A percentile compares a stretch with the other conserved stretches of the same genome.
Evolutionary conservation across 1,284 basidiomycete genomes (phyloP).

Genomic region (Austroboletus olivaceoglutinosus): DNA sequence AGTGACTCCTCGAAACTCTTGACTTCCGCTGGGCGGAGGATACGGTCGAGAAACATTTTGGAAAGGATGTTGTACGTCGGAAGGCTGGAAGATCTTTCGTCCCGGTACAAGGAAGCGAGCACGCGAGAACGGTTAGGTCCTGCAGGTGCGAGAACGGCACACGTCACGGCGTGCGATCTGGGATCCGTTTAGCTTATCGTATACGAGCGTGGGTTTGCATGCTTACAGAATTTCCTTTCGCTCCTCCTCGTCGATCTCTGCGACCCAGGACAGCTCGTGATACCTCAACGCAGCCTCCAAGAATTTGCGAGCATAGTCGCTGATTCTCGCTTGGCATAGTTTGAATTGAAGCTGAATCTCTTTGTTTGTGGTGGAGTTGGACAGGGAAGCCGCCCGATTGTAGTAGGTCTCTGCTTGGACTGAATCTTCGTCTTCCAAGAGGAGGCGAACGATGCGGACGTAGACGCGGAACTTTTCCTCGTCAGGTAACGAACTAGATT

Average conservation of each 20-base stretch:
- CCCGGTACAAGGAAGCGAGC: constrained; percentile 88
- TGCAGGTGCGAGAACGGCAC: constrained; percentile 95
- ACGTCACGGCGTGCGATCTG: constrained; percentile 89
- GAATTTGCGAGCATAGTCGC: constrained; percentile 89
- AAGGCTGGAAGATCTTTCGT: constrained; percentile 82
- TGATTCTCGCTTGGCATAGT: constrained; percentile 89
- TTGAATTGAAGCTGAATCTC: constrained; percentile 81
- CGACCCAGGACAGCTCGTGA: constrained; percentile 89
- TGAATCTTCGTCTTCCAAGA: constrained; percentile 94
- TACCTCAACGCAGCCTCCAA: constrained; percentile 93
- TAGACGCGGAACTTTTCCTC: constrained; percentile 88
- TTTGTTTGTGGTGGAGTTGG: constrained; percentile 74
- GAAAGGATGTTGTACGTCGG: constrained; percentile 87
- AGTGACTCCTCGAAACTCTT: constrained; percentile 87
- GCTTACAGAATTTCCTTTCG: constrained; percentile 81
- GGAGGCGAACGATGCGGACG: constrained; percentile 89
- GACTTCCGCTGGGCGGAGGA: constrained; percentile 86
- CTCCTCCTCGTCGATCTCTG: constrained; percentile 88
- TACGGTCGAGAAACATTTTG: constrained; percentile 97
- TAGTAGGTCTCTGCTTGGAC: constrained; percentile 95
- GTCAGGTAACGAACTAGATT: constrained; percentile 71
- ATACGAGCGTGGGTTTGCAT: constrained; percentile 1
- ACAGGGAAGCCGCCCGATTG: constrained; percentile 90
- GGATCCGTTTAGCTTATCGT: constrained; percentile 7
- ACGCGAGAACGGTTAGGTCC: constrained; percentile 93